These are phyloP conservation scores for Rhodotorula sp. DNA, from an alignment of 1,284 basidiomycete species.

Conservation along the genomic window DNA sequence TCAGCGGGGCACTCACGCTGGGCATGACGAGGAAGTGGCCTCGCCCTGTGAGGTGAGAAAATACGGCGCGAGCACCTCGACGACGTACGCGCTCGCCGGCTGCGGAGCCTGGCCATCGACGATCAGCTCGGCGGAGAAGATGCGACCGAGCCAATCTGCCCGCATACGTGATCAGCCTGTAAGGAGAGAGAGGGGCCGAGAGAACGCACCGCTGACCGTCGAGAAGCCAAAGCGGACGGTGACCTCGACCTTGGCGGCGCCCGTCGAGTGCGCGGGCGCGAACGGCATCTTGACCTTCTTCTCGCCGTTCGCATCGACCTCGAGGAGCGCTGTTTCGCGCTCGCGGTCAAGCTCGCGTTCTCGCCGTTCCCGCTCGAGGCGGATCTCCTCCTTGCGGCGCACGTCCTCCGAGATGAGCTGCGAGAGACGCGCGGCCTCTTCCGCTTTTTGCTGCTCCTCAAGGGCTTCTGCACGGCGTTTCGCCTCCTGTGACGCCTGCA, in stretches of 20 bases:
- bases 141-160: slow-evolving; percentile 35
- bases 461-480: slow-evolving; percentile 15
- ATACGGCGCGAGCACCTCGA: slow-evolving; percentile 43
- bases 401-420: slow-evolving; percentile 43
- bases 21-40: too few relatives aligned
- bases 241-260: slow-evolving; percentile 3
- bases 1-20: too few relatives aligned
- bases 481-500: slow-evolving; percentile 23
- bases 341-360: slow-evolving; percentile 24
- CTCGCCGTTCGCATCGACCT: slow-evolving; percentile 17
- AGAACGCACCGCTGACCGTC: slow-evolving; percentile 15
- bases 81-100: slow-evolving; percentile 34
- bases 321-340: slow-evolving; percentile 8
- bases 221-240: slow-evolving; percentile 25
- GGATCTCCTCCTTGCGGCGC: slow-evolving; percentile 34
- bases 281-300: slow-evolving; percentile 9
- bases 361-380: slow-evolving; percentile 23
- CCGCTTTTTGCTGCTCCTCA: slow-evolving; percentile 30
- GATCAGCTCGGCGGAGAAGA: slow-evolving; percentile 19
- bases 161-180: not conserved
- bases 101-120: not conserved
- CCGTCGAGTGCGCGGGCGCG: not conserved
- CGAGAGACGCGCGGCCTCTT: slow-evolving; percentile 34
- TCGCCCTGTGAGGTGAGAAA: slow-evolving; percentile 40
- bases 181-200: too few relatives aligned